Base-by-base conservation (phyloP, 2,329 filamentous ascomycete species). In the Microsporum canis region DNA sequence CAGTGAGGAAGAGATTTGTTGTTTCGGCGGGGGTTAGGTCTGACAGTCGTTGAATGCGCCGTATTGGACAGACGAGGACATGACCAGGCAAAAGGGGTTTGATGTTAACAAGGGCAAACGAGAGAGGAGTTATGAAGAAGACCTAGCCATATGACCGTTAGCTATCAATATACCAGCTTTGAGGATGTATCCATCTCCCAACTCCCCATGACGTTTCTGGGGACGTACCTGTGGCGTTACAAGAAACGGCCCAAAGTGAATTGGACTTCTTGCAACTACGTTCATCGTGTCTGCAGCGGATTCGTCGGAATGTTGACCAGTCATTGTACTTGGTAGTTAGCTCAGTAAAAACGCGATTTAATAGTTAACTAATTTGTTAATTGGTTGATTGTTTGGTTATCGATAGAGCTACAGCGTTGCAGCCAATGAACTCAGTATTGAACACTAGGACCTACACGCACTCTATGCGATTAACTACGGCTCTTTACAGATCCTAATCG, bases 1-100 rank as follows among this genome's bases (percentile, higher is more conserved):
- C 91, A 0, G 91, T 87, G n/a, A 82, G 73, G 76, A 96, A 96
- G 27, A 99, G 83, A 72, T 99, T 92, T 39, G 79, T 77, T n/a
- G 90, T 83, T 77, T 96, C 91, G 17, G 79, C 77, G 0, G 80
- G 68, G 0, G 84, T 83, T 56, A 96, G 83, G 71, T 95, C 88
- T 58, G 85, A 83, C 61, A 97, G 81, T 57, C 89, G 88, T 56
- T 81, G 83, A 66, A 91, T 87, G 33, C 78, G 76, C 38, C 80
- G 80, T 23, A 84, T 81, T 0, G 94, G 90, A 66, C 88, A 96
- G 63, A 99, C 83, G 36, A 99, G 88, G 64, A 97, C 87, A 77
- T 99, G 94, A 61, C 94, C 94, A 0, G 91, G 91, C 1, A 96
- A 82, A 41, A 99, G 83, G 29, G 94, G 94, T 76, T 96, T 96